Evolutionary conservation across 1,284 basidiomycete genomes (phyloP).

Genomic region (Pseudozyma hubeiensis): DNA sequence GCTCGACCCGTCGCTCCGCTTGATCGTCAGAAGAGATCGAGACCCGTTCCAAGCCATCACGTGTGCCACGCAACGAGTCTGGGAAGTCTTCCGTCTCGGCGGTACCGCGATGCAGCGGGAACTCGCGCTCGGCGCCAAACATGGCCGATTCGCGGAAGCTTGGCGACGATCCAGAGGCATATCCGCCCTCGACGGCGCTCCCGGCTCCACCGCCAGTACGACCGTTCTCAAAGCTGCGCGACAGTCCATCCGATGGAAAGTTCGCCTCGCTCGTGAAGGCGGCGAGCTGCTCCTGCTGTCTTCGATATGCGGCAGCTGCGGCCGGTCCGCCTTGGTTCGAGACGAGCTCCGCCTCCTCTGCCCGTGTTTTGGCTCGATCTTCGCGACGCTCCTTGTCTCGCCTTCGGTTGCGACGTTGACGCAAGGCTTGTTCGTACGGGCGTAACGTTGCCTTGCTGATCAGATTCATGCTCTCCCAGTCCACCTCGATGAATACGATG

Average conservation of each 20-base stretch:
- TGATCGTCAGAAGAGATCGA: constrained; percentile 44
- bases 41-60: constrained; percentile 28
- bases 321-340: constrained; percentile 37
- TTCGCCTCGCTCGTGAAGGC: constrained; percentile 41
- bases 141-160: constrained; percentile 64
- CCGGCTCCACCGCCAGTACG: constrained; percentile 8
- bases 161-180: constrained; percentile 32
- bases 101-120: constrained; percentile 60
- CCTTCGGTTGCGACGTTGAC: constrained; percentile 52
- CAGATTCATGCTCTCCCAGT: constrained; percentile 70
- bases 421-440: constrained; percentile 60
- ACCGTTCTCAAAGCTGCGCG: constrained; percentile 39
- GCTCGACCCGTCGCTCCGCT: constrained; percentile 10
- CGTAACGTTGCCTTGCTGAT: constrained; percentile 51
- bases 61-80: constrained; percentile 37
- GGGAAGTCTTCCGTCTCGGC: constrained; percentile 56
- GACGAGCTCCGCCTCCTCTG: constrained; percentile 56
- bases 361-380: constrained; percentile 59
- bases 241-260: constrained; percentile 50
- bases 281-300: constrained; percentile 43
- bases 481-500: constrained; percentile 92
- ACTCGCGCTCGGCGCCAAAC: constrained; percentile 64
- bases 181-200: constrained; percentile 15
- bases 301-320: constrained; percentile 43
- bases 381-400: constrained; percentile 59